Evolutionary conservation across 1,284 basidiomycete species (phyloP), one percentile per base, ranked within the genome.

Genomic region (Pyrrhoderma lamaoense): DNA sequence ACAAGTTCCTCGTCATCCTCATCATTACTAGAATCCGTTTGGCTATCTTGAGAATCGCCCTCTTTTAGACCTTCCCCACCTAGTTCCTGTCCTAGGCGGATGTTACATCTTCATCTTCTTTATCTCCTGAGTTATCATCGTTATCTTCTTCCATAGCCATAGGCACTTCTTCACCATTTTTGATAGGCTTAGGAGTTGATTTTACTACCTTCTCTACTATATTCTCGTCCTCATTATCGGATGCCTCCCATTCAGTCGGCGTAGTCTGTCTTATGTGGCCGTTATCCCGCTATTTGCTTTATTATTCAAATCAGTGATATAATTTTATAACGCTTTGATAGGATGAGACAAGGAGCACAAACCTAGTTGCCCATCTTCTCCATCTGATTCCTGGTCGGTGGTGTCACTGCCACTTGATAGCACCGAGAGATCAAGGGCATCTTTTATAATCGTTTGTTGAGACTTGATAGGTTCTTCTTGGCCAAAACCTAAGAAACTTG

Each of bases 181-280:
- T 5, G 7, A 31, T 31, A 31, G 11, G 27, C 5, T 31, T 31
- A 31, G 27, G 11, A 11, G 11, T 11, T 11, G 5, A 11, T 31
- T 31, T 11, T 31, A 31, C 38, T 14, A 7, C 7, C 38, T 18
- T n/a, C n/a, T 40, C 14, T 8, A 8, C 14, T 5, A n/a, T 16
- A 16, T 46, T 35, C 5, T 40, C 27, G 23, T 13, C 25, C 38
- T 51, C 53, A 8, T 47, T 35, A 11, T 51, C 53, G 16, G 49
- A 51, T 38, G 25, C 35, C 16, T n/a, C 37, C 53, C 53, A 55
- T 27, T 47, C 49, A 5, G 49, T 47, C 2, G 53, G 53, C 25
- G 53, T 55, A 21, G 37, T 52, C n/a, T 46, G 51, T n/a, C 38
- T 5, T 40, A 16, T 8, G 23, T 23, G 36, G 3, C 3, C 23